A percentile compares a stretch with the other conserved stretches of the same genome.
Evolutionary conservation across 192 early-diverging fungal species (phyloP).

Genomic region (Piromyces finnis): DNA sequence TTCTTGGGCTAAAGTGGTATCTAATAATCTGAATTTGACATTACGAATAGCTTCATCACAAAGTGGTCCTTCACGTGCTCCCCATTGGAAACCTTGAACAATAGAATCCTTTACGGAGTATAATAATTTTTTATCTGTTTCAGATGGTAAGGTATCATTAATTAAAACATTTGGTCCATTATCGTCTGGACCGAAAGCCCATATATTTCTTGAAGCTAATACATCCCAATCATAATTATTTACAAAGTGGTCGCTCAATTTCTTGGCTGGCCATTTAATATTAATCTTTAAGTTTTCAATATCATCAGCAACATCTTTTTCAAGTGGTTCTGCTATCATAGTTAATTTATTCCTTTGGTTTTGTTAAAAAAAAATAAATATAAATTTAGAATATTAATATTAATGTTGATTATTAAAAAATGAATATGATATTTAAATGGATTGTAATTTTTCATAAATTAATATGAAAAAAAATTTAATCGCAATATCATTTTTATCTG

Average conservation of each 20-base stretch:
- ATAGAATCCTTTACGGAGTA: slow-evolving; percentile 65
- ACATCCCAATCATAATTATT: slow-evolving; percentile 87
- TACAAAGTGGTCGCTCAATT: slow-evolving; percentile 65
- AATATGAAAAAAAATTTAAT: too few relatives aligned
- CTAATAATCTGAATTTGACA: slow-evolving; percentile 86
- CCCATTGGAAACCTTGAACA: slow-evolving; percentile 96
- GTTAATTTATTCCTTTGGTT: slow-evolving; percentile 72
- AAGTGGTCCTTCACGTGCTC: slow-evolving; percentile 82
- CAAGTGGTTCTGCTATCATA: slow-evolving; percentile 87
- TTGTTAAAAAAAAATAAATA: too few relatives aligned
- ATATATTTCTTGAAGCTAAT: slow-evolving; percentile 76
- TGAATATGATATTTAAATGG: too few relatives aligned
- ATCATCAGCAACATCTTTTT: slow-evolving; percentile 77
- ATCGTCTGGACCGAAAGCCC: slow-evolving; percentile 95
- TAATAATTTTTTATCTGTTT: slow-evolving; percentile 68
- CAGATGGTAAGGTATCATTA: slow-evolving; percentile 88
- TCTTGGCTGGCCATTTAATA: slow-evolving; percentile 49
- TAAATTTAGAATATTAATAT: not conserved
- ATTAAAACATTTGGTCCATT: slow-evolving; percentile 81
- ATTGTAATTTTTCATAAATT: too few relatives aligned
- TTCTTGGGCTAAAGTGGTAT: slow-evolving; percentile 62
- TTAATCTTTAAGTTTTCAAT: slow-evolving; percentile 64
- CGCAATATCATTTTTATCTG: too few relatives aligned
- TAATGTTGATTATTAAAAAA: too few relatives aligned
- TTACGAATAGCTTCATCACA: slow-evolving; percentile 95